Evolutionary conservation across 371 early-diverging fungal genomes (phyloP).

Genomic region (Rhizomucor pusillus): DNA sequence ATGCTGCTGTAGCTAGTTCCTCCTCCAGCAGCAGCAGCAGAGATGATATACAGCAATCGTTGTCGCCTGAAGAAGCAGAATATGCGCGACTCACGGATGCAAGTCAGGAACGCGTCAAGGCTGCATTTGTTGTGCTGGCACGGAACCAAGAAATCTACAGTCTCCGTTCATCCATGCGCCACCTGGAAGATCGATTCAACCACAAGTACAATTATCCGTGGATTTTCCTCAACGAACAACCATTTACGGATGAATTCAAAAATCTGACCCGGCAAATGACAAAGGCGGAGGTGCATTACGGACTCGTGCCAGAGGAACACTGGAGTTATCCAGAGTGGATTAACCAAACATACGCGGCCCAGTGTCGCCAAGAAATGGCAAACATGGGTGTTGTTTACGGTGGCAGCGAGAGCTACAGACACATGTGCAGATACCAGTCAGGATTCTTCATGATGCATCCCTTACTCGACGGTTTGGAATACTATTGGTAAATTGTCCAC

Average conservation of each 20-base stretch:
- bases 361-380: slow-evolving; percentile 59
- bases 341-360: slow-evolving; percentile 63
- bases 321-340: slow-evolving; percentile 89
- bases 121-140: slow-evolving; percentile 62
- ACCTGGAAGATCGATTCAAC: slow-evolving; percentile 86
- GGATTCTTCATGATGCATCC: slow-evolving; percentile 82
- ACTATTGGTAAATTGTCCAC: slow-evolving; percentile 81
- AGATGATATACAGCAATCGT: too few relatives aligned
- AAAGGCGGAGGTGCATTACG: slow-evolving; percentile 51
- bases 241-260: slow-evolving; percentile 82
- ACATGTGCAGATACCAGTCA: slow-evolving; percentile 87
- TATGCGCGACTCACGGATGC: slow-evolving; percentile 19
- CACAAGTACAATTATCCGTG: slow-evolving; percentile 83
- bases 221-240: slow-evolving; percentile 82
- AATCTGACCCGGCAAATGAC: slow-evolving; percentile 46
- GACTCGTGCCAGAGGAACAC: slow-evolving; percentile 51
- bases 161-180: slow-evolving; percentile 63
- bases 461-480: slow-evolving; percentile 67
- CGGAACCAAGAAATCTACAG: slow-evolving; percentile 79
- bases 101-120: slow-evolving; percentile 31
- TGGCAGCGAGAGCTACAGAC: slow-evolving; percentile 82
- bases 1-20: not conserved
- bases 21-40: slow-evolving; percentile 1
- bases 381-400: slow-evolving; percentile 77
- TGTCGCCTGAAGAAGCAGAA: slow-evolving; percentile 16